These are phyloP conservation scores for Talaromyces adpressus DNA, from an alignment of 495 filamentous ascomycete species.

Conservation along the genomic window DNA sequence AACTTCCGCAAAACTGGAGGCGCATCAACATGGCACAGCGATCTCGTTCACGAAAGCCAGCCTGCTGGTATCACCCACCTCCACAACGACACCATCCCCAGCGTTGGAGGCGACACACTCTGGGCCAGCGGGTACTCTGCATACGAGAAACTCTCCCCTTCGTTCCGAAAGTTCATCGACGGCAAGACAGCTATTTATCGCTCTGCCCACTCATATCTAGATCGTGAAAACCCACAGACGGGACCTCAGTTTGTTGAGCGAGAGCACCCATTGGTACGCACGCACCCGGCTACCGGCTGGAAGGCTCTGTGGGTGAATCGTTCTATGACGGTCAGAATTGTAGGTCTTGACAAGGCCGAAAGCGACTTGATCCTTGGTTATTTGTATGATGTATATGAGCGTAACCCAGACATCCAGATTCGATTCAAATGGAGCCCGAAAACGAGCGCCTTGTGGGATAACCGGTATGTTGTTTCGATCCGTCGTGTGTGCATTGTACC, in stretches of 20 bases:
- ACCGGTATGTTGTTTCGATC: constrained; percentile 37
- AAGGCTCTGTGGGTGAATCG: constrained; percentile 66
- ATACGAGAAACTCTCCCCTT: constrained; percentile 65
- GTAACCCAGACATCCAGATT: constrained; percentile 60
- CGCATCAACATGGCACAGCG: constrained; percentile 60
- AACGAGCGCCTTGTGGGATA: constrained; percentile 60
- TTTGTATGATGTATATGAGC: constrained; percentile 58
- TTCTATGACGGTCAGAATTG: constrained; percentile 56
- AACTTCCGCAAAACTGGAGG: constrained; percentile 60
- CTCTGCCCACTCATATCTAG: constrained; percentile 60
- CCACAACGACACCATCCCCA: constrained; percentile 59
- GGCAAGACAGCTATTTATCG: constrained; percentile 59
- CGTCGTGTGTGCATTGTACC: too few relatives aligned
- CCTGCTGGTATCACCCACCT: constrained; percentile 65
- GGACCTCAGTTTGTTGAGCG: constrained; percentile 60
- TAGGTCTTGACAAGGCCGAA: constrained; percentile 58
- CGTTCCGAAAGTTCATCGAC: constrained; percentile 64
- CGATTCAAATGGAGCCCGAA: constrained; percentile 58
- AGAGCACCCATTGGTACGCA: constrained; percentile 60
- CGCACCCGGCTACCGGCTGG: constrained; percentile 67
- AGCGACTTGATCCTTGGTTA: constrained; percentile 63
- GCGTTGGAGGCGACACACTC: constrained; percentile 61
- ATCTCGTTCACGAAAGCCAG: constrained; percentile 63
- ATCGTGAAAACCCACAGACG: constrained; percentile 51
- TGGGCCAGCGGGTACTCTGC: constrained; percentile 65